Percentiles rank a stretch among this genome's conserved stretches.
These are phyloP conservation scores for Crucibulum laeve DNA, from an alignment of 768 basidiomycete genomes.

Conservation along the genomic window DNA sequence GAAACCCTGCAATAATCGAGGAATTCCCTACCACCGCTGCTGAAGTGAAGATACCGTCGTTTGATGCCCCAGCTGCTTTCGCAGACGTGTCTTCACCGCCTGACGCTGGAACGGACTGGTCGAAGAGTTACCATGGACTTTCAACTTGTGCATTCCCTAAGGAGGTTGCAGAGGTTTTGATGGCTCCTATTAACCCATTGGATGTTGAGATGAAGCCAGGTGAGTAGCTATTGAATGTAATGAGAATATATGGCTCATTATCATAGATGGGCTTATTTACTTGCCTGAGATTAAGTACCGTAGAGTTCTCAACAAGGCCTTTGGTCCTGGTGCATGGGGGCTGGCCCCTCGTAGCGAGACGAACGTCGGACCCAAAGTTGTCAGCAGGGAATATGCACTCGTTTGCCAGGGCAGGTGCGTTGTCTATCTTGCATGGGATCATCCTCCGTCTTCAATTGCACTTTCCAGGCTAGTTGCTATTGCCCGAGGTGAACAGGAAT, in stretches of 20 bases:
- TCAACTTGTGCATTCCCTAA: constrained; percentile 72
- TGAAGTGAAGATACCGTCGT: not conserved
- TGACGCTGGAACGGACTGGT: constrained; percentile 70
- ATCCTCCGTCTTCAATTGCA: not conserved
- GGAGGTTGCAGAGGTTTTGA: constrained; percentile 67
- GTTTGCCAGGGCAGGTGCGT: constrained; percentile 87
- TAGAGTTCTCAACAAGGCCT: constrained; percentile 85
- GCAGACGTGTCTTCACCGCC: constrained; percentile 10
- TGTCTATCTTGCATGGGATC: not conserved
- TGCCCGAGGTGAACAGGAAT: constrained; percentile 94
- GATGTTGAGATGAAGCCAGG: constrained; percentile 97
- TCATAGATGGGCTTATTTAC: constrained; percentile 84
- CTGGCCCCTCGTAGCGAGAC: constrained; percentile 91
- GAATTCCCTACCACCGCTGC: not conserved
- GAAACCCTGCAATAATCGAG: not conserved
- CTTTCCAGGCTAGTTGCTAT: constrained; percentile 73
- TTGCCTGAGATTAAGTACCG: constrained; percentile 97
- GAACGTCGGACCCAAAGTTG: constrained; percentile 81
- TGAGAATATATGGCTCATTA: not conserved
- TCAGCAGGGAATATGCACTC: constrained; percentile 91
- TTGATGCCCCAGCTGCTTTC: constrained; percentile 3
- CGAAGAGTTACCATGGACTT: constrained; percentile 80
- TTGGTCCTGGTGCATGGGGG: constrained; percentile 97
- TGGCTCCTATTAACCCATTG: constrained; percentile 67
- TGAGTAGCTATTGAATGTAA: constrained; percentile 24